A percentile compares a stretch with the other conserved stretches of the same genome.
These are phyloP conservation scores for Thinopyrum elongatum DNA, from an alignment of 176 grass and related monocot species.

Conservation along the genomic window DNA sequence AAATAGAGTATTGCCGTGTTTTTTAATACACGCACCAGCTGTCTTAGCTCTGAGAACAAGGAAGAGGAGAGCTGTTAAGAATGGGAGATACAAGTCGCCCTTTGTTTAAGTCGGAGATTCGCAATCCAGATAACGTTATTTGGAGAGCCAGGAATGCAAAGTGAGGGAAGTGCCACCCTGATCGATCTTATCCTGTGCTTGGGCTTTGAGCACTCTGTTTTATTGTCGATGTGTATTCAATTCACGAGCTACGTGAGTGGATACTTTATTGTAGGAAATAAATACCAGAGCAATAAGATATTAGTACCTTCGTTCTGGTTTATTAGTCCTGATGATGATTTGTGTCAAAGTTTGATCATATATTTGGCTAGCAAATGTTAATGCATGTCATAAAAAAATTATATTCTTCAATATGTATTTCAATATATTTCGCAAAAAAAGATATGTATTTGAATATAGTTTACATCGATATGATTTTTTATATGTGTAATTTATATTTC, in stretches of 20 bases:
- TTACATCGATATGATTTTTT: too few relatives aligned
- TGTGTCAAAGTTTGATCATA: too few relatives aligned
- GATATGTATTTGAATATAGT: too few relatives aligned
- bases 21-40: constrained; percentile 27
- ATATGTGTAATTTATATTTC: too few relatives aligned
- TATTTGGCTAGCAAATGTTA: too few relatives aligned
- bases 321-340: too few relatives aligned
- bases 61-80: background rate
- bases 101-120: constrained; percentile 42
- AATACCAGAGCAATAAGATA: background rate
- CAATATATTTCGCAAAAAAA: too few relatives aligned
- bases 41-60: constrained; percentile 29
- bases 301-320: too few relatives aligned
- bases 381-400: too few relatives aligned
- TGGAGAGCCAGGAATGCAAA: background rate
- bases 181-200: constrained; percentile 33
- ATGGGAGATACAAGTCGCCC: background rate
- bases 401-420: too few relatives aligned
- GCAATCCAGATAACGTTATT: constrained; percentile 31
- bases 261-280: background rate
- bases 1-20: background rate
- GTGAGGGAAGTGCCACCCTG: constrained; percentile 13
- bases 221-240: background rate
- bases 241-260: background rate
- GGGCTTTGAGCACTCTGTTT: constrained; percentile 1